Evolutionary conservation across 108 stramenopile species (phyloP).

Genomic region (Cylindrotheca closterium): DNA sequence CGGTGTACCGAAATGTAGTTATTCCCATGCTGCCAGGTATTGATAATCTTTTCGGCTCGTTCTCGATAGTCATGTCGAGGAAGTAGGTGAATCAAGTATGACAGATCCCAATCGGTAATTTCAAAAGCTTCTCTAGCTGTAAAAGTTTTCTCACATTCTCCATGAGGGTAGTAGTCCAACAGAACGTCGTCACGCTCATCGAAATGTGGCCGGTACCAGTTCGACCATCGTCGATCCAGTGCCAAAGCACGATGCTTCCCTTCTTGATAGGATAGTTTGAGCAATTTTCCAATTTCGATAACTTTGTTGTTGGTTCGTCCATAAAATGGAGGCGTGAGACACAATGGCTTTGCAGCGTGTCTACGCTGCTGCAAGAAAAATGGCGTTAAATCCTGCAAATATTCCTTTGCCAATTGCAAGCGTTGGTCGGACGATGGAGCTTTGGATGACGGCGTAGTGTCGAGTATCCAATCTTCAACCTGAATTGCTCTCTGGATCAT

Average conservation of each 20-base stretch:
- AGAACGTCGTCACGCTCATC: background rate
- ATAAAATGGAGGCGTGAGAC: background rate
- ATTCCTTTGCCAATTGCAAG: background rate
- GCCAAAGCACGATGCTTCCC: background rate
- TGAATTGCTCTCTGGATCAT: background rate
- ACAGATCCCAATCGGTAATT: background rate
- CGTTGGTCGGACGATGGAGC: too few relatives aligned
- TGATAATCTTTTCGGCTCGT: background rate
- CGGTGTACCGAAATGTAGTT: background rate
- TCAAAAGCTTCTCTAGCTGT: background rate
- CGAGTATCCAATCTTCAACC: background rate
- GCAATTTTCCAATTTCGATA: background rate
- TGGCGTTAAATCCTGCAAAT: background rate
- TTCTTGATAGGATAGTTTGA: background rate
- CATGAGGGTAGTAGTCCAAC: background rate
- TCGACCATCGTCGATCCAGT: background rate
- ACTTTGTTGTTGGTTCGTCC: slow-evolving; percentile 1
- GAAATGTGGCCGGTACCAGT: background rate
- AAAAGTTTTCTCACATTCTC: background rate
- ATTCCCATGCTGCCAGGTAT: background rate
- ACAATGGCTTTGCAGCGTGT: background rate
- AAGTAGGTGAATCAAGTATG: background rate
- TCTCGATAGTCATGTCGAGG: background rate
- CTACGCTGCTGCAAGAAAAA: background rate
- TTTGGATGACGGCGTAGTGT: too few relatives aligned